These are phyloP conservation scores for Neurospora crassa DNA, from an alignment of 2,329 filamentous ascomycete genomes.

Conservation along the genomic window DNA sequence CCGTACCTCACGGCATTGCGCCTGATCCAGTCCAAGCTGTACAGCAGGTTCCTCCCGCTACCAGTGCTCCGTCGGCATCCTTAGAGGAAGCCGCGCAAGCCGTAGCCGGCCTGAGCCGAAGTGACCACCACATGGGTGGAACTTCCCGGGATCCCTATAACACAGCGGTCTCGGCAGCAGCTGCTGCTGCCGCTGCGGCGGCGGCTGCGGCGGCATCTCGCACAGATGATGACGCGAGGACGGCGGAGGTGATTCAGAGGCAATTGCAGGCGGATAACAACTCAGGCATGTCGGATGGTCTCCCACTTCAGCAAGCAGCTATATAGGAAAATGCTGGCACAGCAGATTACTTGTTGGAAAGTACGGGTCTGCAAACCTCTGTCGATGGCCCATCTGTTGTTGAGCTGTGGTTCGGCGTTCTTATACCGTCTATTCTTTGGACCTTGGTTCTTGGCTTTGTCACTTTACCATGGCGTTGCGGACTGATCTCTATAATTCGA, in stretches of 20 bases:
- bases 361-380: neutral
- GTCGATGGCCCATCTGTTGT: neutral
- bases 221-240: slow-evolving; percentile 33
- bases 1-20: neutral
- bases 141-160: slow-evolving; percentile 11
- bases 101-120: slow-evolving; percentile 23
- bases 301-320: slow-evolving; percentile 16
- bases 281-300: slow-evolving; percentile 12
- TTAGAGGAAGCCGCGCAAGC: slow-evolving; percentile 43
- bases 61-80: slow-evolving; percentile 18
- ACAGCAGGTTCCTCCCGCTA: slow-evolving; percentile 11
- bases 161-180: slow-evolving; percentile 16
- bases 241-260: slow-evolving; percentile 44
- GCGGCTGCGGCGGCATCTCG: slow-evolving; percentile 28
- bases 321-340: slow-evolving; percentile 19
- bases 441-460: neutral
- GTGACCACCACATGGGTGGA: slow-evolving; percentile 12
- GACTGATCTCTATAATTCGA: neutral
- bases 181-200: neutral
- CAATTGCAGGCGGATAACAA: slow-evolving; percentile 35
- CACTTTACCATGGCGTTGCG: neutral
- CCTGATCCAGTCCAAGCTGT: slow-evolving; percentile 5
- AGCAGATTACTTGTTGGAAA: neutral
- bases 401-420: neutral
- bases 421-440: neutral